Percentiles rank a stretch among this genome's conserved stretches.
These are phyloP conservation scores for Ceratocystis lukuohia DNA, from an alignment of 2,329 filamentous ascomycete genomes.

Conservation along the genomic window DNA sequence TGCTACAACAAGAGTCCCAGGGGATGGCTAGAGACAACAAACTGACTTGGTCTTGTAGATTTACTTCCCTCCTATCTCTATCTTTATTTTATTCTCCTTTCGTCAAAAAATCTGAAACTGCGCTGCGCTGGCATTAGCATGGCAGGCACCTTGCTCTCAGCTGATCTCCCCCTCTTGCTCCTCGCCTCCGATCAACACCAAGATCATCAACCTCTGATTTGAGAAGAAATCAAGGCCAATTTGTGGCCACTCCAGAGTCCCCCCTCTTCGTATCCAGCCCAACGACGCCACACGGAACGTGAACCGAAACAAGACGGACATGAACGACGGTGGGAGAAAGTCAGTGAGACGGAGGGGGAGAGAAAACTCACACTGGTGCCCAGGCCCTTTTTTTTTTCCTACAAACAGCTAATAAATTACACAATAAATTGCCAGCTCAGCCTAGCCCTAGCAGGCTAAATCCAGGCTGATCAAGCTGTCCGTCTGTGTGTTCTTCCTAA, in stretches of 20 bases:
- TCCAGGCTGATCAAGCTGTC: background rate
- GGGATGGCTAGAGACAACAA: background rate
- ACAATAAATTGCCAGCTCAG: background rate
- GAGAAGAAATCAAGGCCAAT: background rate
- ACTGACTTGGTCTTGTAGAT: background rate
- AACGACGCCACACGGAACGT: slow-evolving; percentile 3
- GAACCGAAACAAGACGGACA: background rate
- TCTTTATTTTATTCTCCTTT: background rate
- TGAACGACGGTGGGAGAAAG: background rate
- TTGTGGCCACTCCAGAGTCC: background rate
- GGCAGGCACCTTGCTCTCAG: background rate
- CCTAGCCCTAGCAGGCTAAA: too few species aligned
- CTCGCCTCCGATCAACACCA: background rate
- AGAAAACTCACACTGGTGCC: background rate
- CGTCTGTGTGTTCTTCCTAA: background rate
- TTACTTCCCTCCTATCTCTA: background rate
- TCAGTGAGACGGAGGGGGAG: background rate
- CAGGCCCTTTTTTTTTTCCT: background rate
- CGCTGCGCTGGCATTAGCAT: background rate
- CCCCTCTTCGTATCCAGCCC: background rate
- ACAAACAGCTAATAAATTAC: background rate
- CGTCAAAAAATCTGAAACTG: background rate
- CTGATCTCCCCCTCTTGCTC: background rate
- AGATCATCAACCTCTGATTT: background rate
- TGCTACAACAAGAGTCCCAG: background rate